phyloP scores from a whole-genome alignment of 352 stramenopile species.

The Phytophthora sansomeana region DNA sequence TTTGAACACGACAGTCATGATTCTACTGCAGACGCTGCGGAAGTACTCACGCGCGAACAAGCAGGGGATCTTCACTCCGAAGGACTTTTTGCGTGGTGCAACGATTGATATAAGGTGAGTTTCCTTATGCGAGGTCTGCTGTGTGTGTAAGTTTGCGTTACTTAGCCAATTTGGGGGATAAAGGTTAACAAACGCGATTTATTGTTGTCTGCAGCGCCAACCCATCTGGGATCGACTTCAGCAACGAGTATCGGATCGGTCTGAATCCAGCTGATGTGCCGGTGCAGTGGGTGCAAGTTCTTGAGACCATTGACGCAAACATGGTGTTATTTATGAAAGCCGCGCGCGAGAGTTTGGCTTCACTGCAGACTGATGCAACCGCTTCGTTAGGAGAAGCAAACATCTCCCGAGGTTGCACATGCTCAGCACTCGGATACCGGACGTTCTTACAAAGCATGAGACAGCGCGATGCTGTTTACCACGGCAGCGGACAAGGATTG shows the following conservation, averaged over 20 bases:
- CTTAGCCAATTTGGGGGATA: too few species aligned
- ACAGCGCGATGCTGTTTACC: background rate
- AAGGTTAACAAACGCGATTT: background rate
- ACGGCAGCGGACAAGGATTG: conserved; percentile 32
- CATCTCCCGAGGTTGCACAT: conserved; percentile 57
- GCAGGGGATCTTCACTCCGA: conserved; percentile 43
- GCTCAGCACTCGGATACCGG: conserved; percentile 58
- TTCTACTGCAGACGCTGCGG: conserved; percentile 64
- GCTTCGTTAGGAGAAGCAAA: conserved; percentile 40
- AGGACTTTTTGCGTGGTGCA: conserved; percentile 43
- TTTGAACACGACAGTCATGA: conserved; percentile 68
- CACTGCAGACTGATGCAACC: conserved; percentile 46
- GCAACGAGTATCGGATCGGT: conserved; percentile 63
- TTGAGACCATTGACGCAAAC: conserved; percentile 55
- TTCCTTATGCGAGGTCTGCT: background rate
- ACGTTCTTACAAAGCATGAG: conserved; percentile 59
- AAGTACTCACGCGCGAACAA: conserved; percentile 53
- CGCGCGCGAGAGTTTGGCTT: conserved; percentile 39
- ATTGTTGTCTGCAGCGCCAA: conserved; percentile 40
- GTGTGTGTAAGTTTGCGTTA: background rate
- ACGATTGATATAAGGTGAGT: conserved; percentile 54
- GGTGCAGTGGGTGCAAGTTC: conserved; percentile 69
- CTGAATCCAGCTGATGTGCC: conserved; percentile 71
- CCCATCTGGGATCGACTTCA: conserved; percentile 61
- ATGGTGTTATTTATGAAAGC: conserved; percentile 62